Evolutionary conservation across 495 filamentous ascomycete genomes (phyloP).

Genomic region (Penicillium goetzii): DNA sequence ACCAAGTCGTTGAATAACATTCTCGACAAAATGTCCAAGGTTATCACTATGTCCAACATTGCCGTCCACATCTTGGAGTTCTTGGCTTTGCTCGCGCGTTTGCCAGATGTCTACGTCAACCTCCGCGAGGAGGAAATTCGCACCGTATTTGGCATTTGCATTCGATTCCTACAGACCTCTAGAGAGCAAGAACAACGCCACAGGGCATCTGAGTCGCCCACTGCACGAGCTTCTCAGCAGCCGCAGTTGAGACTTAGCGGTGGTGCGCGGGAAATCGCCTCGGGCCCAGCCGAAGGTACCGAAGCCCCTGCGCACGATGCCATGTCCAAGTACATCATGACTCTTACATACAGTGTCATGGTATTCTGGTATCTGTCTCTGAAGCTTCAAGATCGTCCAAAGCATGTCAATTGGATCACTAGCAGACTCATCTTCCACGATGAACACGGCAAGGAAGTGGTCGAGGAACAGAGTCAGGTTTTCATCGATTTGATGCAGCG

Average conservation of each 20-base stretch:
- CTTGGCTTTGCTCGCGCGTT: conserved; percentile 78
- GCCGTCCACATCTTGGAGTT: conserved; percentile 96
- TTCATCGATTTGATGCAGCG: conserved; percentile 96
- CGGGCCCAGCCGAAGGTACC: conserved; percentile 32
- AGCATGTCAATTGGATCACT: conserved; percentile 89
- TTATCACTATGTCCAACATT: conserved; percentile 88
- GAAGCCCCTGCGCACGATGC: conserved; percentile 43
- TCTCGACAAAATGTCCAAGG: conserved; percentile 88
- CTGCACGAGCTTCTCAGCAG: conserved; percentile 31
- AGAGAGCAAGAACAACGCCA: conserved; percentile 61
- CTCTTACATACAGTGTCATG: conserved; percentile 91
- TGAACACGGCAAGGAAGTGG: conserved; percentile 67
- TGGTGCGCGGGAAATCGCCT: conserved; percentile 45
- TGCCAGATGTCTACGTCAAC: conserved; percentile 84
- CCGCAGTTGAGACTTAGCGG: conserved; percentile 45
- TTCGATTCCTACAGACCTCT: conserved; percentile 82
- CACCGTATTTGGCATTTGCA: conserved; percentile 91
- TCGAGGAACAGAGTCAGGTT: conserved; percentile 92
- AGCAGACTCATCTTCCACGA: conserved; percentile 78
- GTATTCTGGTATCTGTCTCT: conserved; percentile 95
- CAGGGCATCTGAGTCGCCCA: conserved; percentile 41
- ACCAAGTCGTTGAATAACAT: conserved; percentile 81
- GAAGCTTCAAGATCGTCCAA: conserved; percentile 78
- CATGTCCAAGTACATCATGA: conserved; percentile 81
- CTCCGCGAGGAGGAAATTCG: conserved; percentile 86